Base-by-base conservation (phyloP, 2,329 filamentous ascomycete genomes). In the Cercospora sp. region DNA sequence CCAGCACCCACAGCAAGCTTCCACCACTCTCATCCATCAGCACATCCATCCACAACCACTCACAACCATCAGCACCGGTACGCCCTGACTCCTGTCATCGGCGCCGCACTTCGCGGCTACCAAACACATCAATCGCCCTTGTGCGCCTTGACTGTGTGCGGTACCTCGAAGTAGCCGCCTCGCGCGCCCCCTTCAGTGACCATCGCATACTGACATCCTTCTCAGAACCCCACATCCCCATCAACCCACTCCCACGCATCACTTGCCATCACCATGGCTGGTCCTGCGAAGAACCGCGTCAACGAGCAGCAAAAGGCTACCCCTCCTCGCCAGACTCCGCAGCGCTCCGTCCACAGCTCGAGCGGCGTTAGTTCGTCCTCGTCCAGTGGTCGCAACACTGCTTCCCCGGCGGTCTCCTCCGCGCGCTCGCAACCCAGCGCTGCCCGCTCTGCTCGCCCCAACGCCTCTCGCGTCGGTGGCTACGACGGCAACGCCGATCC, bases 401-500 rank as follows among this genome's bases (percentile, higher is more conserved):
- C 55, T 10, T 59, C 55, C 36, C 51, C 30, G 9, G 61, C 62
- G 18, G 28, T 57, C 31, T 67, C 66, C 30, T 31, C 53, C 6
- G 36, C 36, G 10, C 53, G 55, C 55, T 45, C 62, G 18, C 18
- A n/a, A 2, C 18, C 60, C n/a, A 26, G 26, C 36, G 26, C 60
- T 23, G 16, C n/a, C 26, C 45, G 61, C 30, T 65, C 65, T 9
- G n/a, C 18, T 23, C 63, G 63, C 53, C 58, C 64, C 45, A 59
- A 61, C 33, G 68, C 20, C 45, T 64, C 64, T 60, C 60, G 63
- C 33, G 70, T 59, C 7, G 55, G 55, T 31, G 28, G 65, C 65
- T 73, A 51, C 55, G 71, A 73, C 45, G 71, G 71, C 68, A 72
- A 70, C 42, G 58, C 60, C 59, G 71, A 73, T 20, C 67, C 70